A percentile compares a stretch with the other conserved stretches of the same genome.
Evolutionary conservation across 257 asterid species (phyloP).

Genomic region (Eustoma russellianum): DNA sequence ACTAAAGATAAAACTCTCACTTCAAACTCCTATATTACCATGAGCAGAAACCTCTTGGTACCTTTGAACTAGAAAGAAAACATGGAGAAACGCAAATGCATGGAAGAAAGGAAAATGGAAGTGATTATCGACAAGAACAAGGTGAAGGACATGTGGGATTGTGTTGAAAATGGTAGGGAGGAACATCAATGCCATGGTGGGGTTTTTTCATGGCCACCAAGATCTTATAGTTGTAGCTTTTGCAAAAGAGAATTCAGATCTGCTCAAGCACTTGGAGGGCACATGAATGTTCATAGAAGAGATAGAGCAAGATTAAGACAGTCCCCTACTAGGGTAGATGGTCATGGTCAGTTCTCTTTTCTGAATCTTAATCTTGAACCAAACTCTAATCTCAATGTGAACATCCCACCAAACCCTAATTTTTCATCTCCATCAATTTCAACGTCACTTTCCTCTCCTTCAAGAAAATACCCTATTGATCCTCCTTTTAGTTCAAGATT

Average conservation of each 20-base stretch:
- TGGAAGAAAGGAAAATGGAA: conserved; percentile 15
- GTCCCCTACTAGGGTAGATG: conserved; percentile 24
- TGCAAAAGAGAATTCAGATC: conserved; percentile 88
- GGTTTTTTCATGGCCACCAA: conserved; percentile 84
- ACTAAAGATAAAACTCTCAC: not conserved
- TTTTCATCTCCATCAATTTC: conserved; percentile 5
- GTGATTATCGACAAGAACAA: conserved; percentile 22
- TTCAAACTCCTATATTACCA: not conserved
- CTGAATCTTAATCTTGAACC: conserved; percentile 41
- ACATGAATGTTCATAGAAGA: conserved; percentile 90
- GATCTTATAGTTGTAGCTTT: conserved; percentile 71
- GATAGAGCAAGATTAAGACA: conserved; percentile 69
- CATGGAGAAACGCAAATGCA: conserved; percentile 13
- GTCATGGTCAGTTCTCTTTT: conserved; percentile 11
- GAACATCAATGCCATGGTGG: conserved; percentile 37
- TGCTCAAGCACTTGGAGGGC: conserved; percentile 98
- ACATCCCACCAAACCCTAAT: conserved; percentile 24
- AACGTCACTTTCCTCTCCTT: conserved; percentile 24
- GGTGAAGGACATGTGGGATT: conserved; percentile 26
- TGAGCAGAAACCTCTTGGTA: not conserved
- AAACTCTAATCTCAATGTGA: conserved; percentile 40
- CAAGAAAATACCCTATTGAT: conserved; percentile 9
- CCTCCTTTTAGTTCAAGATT: conserved; percentile 27
- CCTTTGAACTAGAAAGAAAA: not conserved
- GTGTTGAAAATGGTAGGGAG: conserved; percentile 4